Base-by-base conservation (phyloP, 768 basidiomycete genomes). In the Lactifluus echinatus region DNA sequence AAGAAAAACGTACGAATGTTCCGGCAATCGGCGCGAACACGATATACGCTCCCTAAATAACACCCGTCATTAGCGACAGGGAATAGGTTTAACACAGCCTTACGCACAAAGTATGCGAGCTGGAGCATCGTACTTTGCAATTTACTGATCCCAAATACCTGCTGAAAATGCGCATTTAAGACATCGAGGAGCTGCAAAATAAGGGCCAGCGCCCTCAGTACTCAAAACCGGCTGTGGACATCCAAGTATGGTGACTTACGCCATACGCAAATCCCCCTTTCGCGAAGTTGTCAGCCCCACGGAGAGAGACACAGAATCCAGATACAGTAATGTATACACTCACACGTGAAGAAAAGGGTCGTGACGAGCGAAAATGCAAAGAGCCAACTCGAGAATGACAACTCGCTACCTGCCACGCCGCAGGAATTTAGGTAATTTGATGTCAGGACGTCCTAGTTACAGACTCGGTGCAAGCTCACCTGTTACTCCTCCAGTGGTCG, bases 121-220 rank as follows among this genome's bases (percentile, higher is more conserved):
- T 89, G 87, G 55, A 90, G 75, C 60, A 87, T 74, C 8, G 87
- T 86, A 53, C 85, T 87, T 70, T 87, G 81, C 26, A 84, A 74
- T 68, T 84, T 86, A 37, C 74, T 71, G 66, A 90, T 85, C 11
- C 74, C 73, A 66, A 89, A 85, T 37, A 86, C 78, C 3, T 69
- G 68, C 71, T 87, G 86, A 71, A 89, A 89, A 71, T 88, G 86
- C 48, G 84, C 79, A 65, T 83, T 83, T 57, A 82, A 73, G 52
- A 83, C 82, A 65, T 83, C 82, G 63, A 84, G 82, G 46, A 83
- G 76, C 82, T 83, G 39, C n/a, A 40, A 21, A n/a, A 19, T 8
- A 40, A 21, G n/a, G n/a, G 61, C 12, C 55, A 8, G 62, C 62
- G 58, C 66, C 61, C 31, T 73, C 48, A 44, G 29, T 31, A 19